These are phyloP conservation scores for Leersia perrieri DNA, from an alignment of 176 grass and related monocot genomes.

Conservation along the genomic window DNA sequence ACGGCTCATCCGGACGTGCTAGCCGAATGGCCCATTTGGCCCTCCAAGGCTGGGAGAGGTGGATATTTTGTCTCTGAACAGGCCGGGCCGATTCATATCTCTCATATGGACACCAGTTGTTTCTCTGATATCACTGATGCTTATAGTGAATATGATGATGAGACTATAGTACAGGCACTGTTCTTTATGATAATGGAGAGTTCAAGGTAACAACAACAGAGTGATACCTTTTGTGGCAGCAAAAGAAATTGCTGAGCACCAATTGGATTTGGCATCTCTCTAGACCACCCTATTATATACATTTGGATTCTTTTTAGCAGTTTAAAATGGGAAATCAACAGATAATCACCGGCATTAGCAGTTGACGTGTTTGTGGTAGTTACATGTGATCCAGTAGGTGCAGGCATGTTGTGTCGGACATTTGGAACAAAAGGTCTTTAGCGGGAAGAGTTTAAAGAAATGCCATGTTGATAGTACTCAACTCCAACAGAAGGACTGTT, in stretches of 20 bases:
- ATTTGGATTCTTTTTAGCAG: neutral
- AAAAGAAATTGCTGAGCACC: neutral
- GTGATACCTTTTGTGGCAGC: constrained; percentile 6
- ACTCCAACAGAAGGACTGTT: neutral
- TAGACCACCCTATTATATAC: neutral
- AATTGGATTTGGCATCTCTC: neutral
- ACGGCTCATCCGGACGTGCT: no score
- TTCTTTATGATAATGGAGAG: constrained; percentile 11
- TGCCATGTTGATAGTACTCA: neutral
- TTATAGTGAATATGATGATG: constrained; percentile 39
- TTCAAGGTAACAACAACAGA: constrained; percentile 8
- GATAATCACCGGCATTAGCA: neutral
- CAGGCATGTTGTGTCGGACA: neutral
- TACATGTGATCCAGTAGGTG: neutral
- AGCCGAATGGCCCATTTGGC: no score
- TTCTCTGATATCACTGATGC: constrained; percentile 21
- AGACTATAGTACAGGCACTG: neutral
- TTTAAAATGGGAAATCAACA: neutral
- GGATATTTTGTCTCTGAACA: no score
- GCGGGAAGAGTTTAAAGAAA: neutral
- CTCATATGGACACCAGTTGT: constrained; percentile 5
- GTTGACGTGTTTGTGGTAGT: neutral
- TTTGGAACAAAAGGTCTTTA: neutral
- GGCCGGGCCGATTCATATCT: no score
- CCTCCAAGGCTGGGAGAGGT: no score